A percentile compares a stretch with the other conserved stretches of the same genome.
phyloP scores from a whole-genome alignment of 192 early-diverging fungal species.

The Backusella parvicylindrica region DNA sequence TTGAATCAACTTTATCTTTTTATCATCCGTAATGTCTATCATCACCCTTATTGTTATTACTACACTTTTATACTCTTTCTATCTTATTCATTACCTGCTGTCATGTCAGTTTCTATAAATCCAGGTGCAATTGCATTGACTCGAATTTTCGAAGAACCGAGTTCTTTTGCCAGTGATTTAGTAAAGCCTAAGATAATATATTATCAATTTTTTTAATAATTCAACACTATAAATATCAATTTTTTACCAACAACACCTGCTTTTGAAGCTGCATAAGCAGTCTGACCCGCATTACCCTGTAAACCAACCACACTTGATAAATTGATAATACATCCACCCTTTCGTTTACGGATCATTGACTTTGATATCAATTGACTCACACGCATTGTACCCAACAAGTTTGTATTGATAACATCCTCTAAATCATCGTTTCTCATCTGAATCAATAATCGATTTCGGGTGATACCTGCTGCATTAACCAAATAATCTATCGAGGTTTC shows the following conservation, averaged over 20 bases:
- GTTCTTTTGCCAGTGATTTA: constrained; percentile 77
- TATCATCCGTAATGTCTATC: constrained; percentile 27
- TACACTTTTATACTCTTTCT: neutral
- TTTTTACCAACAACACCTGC: constrained; percentile 72
- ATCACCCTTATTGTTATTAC: neutral
- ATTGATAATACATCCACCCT: constrained; percentile 81
- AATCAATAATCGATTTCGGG: constrained; percentile 49
- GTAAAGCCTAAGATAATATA: constrained; percentile 61
- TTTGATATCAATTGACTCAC: constrained; percentile 52
- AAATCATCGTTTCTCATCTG: constrained; percentile 44
- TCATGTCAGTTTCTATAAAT: constrained; percentile 84
- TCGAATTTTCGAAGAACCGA: constrained; percentile 64
- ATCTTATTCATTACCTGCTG: constrained; percentile 42
- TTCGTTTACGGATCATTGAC: constrained; percentile 50
- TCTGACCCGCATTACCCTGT: constrained; percentile 65
- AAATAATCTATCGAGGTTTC: constrained; percentile 31
- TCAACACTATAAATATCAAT: neutral
- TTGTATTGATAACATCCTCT: constrained; percentile 56
- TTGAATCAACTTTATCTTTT: constrained; percentile 38
- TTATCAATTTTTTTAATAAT: neutral
- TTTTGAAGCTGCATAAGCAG: constrained; percentile 82
- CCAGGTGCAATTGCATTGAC: constrained; percentile 88
- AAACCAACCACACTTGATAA: constrained; percentile 80
- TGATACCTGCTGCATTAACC: constrained; percentile 58
- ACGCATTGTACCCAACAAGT: constrained; percentile 69